A percentile compares a stretch with the other conserved stretches of the same genome.
These are phyloP conservation scores for Darksidea phi DNA, from an alignment of 495 filamentous ascomycete species.

Conservation along the genomic window DNA sequence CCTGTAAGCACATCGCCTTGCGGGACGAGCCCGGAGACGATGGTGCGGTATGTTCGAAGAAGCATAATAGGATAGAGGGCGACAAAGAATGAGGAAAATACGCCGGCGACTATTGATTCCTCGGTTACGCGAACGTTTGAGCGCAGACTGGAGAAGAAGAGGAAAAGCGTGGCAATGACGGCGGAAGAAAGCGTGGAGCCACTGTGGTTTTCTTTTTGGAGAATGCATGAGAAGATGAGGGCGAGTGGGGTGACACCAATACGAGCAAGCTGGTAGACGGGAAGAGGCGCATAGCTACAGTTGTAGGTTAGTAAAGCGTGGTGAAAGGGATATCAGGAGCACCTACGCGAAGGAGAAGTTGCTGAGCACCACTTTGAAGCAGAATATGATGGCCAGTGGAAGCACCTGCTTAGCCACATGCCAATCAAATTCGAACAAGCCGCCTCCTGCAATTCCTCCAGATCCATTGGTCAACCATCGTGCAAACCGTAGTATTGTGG, in stretches of 20 bases:
- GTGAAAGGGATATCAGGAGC: neutral
- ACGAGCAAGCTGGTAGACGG: slow-evolving; percentile 51
- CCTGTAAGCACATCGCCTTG: slow-evolving; percentile 34
- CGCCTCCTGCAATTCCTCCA: slow-evolving; percentile 54
- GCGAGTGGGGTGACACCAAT: slow-evolving; percentile 49
- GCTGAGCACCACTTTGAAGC: slow-evolving; percentile 50
- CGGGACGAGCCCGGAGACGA: slow-evolving; percentile 36
- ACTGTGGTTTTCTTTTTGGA: slow-evolving; percentile 46
- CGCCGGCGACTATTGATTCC: slow-evolving; percentile 52
- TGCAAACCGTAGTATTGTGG: slow-evolving; percentile 20
- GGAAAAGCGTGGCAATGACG: slow-evolving; percentile 51
- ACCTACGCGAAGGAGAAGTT: slow-evolving; percentile 54
- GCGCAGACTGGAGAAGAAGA: slow-evolving; percentile 48
- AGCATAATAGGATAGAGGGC: slow-evolving; percentile 53
- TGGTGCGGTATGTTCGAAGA: slow-evolving; percentile 47
- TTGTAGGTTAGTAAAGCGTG: slow-evolving; percentile 2
- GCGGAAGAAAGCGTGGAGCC: slow-evolving; percentile 51
- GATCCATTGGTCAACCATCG: slow-evolving; percentile 38
- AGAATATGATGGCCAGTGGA: slow-evolving; percentile 49
- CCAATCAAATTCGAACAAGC: slow-evolving; percentile 52
- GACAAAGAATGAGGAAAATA: slow-evolving; percentile 53
- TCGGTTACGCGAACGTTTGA: slow-evolving; percentile 46
- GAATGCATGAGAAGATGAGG: slow-evolving; percentile 48
- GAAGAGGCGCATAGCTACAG: slow-evolving; percentile 48
- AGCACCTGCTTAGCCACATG: slow-evolving; percentile 45